Conservation (phyloP, 2,329 filamentous ascomycete species). For the Ramichloridium luteum region DNA sequence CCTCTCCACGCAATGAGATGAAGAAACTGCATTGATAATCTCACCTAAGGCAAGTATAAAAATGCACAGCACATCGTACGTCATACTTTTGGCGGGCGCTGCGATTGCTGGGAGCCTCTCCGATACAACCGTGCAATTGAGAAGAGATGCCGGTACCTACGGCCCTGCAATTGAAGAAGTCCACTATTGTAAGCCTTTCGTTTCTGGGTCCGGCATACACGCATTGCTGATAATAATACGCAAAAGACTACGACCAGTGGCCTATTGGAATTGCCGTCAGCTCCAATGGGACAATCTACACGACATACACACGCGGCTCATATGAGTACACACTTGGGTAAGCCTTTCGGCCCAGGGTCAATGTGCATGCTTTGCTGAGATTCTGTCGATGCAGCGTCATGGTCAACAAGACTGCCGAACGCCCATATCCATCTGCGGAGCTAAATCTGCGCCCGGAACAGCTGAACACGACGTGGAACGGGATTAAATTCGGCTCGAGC, state of each 20-base stretch:
- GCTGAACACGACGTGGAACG: slow-evolving; percentile 30
- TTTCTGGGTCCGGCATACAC: not conserved
- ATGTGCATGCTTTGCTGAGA: too few species aligned
- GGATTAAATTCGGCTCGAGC: slow-evolving; percentile 34
- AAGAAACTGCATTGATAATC: too few species aligned
- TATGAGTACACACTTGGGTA: slow-evolving; percentile 38
- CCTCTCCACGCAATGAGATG: too few species aligned
- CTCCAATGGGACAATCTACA: slow-evolving; percentile 32
- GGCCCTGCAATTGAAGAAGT: slow-evolving; percentile 37
- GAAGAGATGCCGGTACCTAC: slow-evolving; percentile 37
- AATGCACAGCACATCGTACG: too few species aligned
- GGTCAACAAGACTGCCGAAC: slow-evolving; percentile 36
- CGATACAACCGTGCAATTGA: too few species aligned
- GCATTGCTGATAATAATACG: not conserved
- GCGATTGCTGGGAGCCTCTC: too few species aligned
- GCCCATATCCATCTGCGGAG: slow-evolving; percentile 32
- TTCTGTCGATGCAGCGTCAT: too few species aligned
- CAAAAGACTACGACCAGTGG: slow-evolving; percentile 31
- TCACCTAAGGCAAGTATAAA: too few species aligned
- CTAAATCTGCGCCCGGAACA: slow-evolving; percentile 26
- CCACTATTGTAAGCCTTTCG: slow-evolving; percentile 29
- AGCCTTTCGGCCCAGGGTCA: too few species aligned
- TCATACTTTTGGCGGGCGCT: too few species aligned
- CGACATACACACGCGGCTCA: slow-evolving; percentile 35
- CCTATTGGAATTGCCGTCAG: slow-evolving; percentile 35